phyloP scores from a whole-genome alignment of 179 eudicot species.

The Amaranthus tricolor region DNA sequence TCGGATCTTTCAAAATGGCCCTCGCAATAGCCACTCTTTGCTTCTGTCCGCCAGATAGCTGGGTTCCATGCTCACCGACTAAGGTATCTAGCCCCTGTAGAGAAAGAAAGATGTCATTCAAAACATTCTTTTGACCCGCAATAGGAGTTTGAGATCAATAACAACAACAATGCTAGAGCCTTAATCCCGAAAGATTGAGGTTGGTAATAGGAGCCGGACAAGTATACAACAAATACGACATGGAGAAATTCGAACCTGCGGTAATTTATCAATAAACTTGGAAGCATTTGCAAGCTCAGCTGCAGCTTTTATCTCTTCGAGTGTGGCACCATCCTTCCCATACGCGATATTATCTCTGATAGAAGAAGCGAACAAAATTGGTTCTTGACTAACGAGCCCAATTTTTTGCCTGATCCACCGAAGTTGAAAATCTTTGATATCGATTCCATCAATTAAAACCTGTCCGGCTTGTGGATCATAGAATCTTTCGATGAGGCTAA shows the following conservation, averaged over 20 bases:
- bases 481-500: conserved; percentile 37
- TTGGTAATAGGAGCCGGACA: no score
- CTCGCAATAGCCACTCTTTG: conserved; percentile 72
- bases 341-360: conserved; percentile 30
- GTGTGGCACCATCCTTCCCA: conserved; percentile 28
- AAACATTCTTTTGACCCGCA: no score
- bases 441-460: conserved; percentile 30
- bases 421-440: conserved; percentile 23
- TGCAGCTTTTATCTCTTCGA: conserved; percentile 24
- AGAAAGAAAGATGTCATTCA: not conserved
- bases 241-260: conserved; percentile 12
- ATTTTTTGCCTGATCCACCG: conserved; percentile 30
- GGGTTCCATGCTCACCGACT: conserved; percentile 76
- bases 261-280: conserved; percentile 27
- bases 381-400: conserved; percentile 33
- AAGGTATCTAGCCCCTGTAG: conserved; percentile 62
- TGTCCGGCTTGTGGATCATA: conserved; percentile 32
- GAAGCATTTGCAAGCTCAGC: conserved; percentile 29
- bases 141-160: no score
- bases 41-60: conserved; percentile 68
- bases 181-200: no score
- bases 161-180: no score
- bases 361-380: conserved; percentile 24
- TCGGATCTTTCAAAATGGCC: conserved; percentile 65
- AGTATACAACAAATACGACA: no score